Evolutionary conservation across 768 basidiomycete genomes (phyloP).

Genomic region (Suillus clintonianus): DNA sequence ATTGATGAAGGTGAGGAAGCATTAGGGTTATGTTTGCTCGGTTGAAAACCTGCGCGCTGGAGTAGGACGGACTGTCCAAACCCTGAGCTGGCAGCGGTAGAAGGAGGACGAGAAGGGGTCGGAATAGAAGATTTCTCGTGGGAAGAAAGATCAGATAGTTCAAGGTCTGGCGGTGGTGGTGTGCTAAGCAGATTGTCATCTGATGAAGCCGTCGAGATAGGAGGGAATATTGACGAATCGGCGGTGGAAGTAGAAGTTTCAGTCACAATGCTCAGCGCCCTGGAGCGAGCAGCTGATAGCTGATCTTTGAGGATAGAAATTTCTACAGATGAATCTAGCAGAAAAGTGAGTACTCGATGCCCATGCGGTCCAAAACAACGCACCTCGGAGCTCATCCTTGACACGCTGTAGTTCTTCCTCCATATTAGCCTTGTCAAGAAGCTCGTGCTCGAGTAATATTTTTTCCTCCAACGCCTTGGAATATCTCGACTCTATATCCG

Average conservation of each 20-base stretch:
- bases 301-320: constrained; percentile 82
- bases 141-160: constrained; percentile 56
- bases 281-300: constrained; percentile 42
- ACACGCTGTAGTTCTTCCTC: constrained; percentile 91
- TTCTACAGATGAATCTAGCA: constrained; percentile 80
- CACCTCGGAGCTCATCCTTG: constrained; percentile 92
- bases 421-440: constrained; percentile 84
- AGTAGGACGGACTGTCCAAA: constrained; percentile 50
- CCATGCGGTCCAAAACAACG: constrained; percentile 12
- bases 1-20: constrained; percentile 50
- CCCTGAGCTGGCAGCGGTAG: constrained; percentile 31
- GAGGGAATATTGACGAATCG: constrained; percentile 38
- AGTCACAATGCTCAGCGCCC: constrained; percentile 29
- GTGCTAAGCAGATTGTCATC: constrained; percentile 63
- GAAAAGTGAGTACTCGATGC: constrained; percentile 13
- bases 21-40: constrained; percentile 40
- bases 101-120: constrained; percentile 35
- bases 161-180: constrained; percentile 60
- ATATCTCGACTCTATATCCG: constrained; percentile 86
- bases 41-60: constrained; percentile 52
- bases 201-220: constrained; percentile 25
- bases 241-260: constrained; percentile 25
- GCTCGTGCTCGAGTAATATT: constrained; percentile 93
- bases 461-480: constrained; percentile 93
- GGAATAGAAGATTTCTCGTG: constrained; percentile 42